Evolutionary conservation across 768 basidiomycete species (phyloP).

Genomic region (Astraeus odoratus): DNA sequence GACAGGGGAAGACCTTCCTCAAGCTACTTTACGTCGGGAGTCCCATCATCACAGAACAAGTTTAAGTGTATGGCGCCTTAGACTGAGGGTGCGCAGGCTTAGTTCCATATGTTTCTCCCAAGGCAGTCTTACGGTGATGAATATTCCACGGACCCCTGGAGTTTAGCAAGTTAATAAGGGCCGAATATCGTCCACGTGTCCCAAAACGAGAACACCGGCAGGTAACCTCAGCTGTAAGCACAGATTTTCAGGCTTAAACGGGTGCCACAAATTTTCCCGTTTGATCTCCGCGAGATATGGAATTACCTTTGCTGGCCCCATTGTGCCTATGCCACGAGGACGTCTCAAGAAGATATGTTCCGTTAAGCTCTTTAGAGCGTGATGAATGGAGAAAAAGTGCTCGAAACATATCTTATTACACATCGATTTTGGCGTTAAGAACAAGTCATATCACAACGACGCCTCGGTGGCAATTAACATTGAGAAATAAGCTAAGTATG

Average conservation of each 20-base stretch:
- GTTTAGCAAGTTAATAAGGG: neutral
- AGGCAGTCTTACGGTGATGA: no score
- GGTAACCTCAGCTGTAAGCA: neutral
- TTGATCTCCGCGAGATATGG: conserved; percentile 26
- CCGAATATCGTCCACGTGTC: conserved; percentile 1
- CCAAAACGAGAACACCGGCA: neutral
- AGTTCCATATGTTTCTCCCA: no score
- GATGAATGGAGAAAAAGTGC: conserved; percentile 5
- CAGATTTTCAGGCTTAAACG: conserved; percentile 2
- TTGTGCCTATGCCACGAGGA: conserved; percentile 11
- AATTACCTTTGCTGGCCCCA: conserved; percentile 3
- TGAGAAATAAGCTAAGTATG: conserved; percentile 9
- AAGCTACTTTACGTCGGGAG: no score
- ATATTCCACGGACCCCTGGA: conserved; percentile 22
- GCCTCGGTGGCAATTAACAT: conserved; percentile 6
- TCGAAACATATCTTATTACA: neutral
- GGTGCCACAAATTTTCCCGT: conserved; percentile 2
- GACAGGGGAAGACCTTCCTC: no score
- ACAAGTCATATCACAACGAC: no score
- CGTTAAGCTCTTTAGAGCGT: conserved; percentile 19
- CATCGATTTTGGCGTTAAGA: neutral
- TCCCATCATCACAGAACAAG: no score
- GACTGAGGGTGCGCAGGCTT: no score
- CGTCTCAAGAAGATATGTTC: conserved; percentile 16
- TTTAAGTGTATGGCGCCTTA: no score